These are phyloP conservation scores for Magnusiomyces ingens DNA, from an alignment of 1,139 yeast species.

Conservation along the genomic window DNA sequence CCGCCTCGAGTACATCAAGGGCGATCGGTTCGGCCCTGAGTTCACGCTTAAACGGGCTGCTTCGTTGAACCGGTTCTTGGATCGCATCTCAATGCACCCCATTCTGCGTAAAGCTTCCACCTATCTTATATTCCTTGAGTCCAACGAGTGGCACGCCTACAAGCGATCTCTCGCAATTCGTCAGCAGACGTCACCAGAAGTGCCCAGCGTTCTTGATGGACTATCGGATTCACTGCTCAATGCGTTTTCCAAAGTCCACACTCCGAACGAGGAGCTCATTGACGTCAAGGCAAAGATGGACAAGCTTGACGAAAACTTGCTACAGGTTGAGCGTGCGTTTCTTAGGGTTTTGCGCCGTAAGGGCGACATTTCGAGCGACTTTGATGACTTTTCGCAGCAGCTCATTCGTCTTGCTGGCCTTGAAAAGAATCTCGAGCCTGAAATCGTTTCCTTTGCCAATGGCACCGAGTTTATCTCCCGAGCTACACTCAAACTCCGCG, in stretches of 20 bases:
- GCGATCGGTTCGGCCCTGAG: constrained; percentile 79
- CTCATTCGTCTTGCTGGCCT: constrained; percentile 60
- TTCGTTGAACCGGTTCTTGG: constrained; percentile 69
- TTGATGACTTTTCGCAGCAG: constrained; percentile 63
- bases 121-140: constrained; percentile 69
- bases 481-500: constrained; percentile 44
- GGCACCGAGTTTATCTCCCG: constrained; percentile 46
- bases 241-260: constrained; percentile 74
- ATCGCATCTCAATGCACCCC: constrained; percentile 70
- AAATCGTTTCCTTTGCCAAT: constrained; percentile 47
- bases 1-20: constrained; percentile 84
- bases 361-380: constrained; percentile 65
- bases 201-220: constrained; percentile 46
- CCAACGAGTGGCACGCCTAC: constrained; percentile 78
- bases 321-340: constrained; percentile 72
- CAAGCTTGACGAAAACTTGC: constrained; percentile 75
- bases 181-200: constrained; percentile 16
- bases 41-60: constrained; percentile 82
- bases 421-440: constrained; percentile 41
- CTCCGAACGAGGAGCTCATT: constrained; percentile 70
- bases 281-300: constrained; percentile 80
- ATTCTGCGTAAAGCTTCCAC: constrained; percentile 61
- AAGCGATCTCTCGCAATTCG: constrained; percentile 44
- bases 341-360: constrained; percentile 66
- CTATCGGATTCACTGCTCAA: constrained; percentile 85